These are phyloP conservation scores for Xylaria sp. DNA, from an alignment of 2,329 filamentous ascomycete genomes.

Conservation along the genomic window DNA sequence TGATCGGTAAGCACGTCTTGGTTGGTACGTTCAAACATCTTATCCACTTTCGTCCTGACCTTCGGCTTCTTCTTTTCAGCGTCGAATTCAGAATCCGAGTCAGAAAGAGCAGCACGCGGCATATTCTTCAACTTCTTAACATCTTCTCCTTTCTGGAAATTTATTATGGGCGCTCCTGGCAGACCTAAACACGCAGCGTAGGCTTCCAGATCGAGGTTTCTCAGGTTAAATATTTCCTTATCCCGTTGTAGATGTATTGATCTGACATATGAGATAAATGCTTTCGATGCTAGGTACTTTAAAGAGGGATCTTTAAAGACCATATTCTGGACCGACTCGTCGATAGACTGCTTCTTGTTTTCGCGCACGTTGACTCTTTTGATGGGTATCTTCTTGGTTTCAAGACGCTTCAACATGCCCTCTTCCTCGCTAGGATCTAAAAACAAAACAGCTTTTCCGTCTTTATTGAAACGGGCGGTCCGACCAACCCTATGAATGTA, in stretches of 20 bases:
- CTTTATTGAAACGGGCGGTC: constrained; percentile 74
- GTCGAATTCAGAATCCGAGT: constrained; percentile 67
- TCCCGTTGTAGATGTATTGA: constrained; percentile 86
- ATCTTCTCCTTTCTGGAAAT: constrained; percentile 90
- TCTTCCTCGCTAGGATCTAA: constrained; percentile 91
- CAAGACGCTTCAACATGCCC: constrained; percentile 87
- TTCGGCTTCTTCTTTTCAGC: constrained; percentile 67
- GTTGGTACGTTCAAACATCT: constrained; percentile 97
- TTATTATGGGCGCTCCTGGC: constrained; percentile 91
- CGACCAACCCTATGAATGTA: constrained; percentile 77
- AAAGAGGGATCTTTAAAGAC: constrained; percentile 94
- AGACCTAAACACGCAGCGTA: constrained; percentile 88
- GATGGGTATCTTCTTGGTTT: constrained; percentile 90
- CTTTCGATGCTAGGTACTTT: constrained; percentile 96
- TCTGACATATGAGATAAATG: constrained; percentile 89
- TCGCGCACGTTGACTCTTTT: constrained; percentile 86
- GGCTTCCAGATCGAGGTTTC: constrained; percentile 84
- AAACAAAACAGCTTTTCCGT: constrained; percentile 89
- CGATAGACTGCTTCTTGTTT: constrained; percentile 89
- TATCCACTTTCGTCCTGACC: constrained; percentile 94
- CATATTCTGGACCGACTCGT: constrained; percentile 88
- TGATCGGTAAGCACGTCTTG: constrained; percentile 95
- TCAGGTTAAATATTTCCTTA: constrained; percentile 89
- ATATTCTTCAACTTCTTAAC: constrained; percentile 89
- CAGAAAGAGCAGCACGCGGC: constrained; percentile 74